Percentiles rank a stretch among this genome's conserved stretches.
Conservation (phyloP, 2,329 filamentous ascomycete species). For the Aspergillus sp. region DNA sequence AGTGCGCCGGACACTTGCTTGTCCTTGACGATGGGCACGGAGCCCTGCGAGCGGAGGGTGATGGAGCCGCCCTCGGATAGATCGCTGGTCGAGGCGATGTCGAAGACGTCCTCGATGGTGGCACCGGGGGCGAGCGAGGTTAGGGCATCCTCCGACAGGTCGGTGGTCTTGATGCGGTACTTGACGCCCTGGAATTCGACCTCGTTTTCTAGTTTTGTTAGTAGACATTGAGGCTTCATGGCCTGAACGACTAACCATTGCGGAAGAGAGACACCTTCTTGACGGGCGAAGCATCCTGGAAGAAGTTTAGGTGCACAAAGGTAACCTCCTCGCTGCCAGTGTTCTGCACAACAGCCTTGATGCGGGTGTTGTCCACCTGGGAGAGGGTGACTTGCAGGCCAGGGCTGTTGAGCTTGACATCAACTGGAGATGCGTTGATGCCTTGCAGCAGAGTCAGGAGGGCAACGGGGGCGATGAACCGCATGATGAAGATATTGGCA, state of each 20-base stretch:
- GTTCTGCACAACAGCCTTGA: conserved; percentile 40
- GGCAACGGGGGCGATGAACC: conserved; percentile 20
- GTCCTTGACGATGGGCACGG: conserved; percentile 55
- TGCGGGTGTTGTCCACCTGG: conserved; percentile 30
- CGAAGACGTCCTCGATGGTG: conserved; percentile 32
- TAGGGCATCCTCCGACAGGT: conserved; percentile 29
- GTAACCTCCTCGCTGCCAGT: conserved; percentile 31
- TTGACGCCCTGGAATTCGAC: conserved; percentile 35
- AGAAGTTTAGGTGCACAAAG: conserved; percentile 39
- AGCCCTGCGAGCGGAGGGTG: conserved; percentile 56
- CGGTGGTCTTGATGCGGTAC: conserved; percentile 24
- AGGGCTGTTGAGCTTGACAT: conserved; percentile 9
- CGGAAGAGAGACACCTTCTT: conserved; percentile 37
- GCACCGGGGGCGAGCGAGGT: conserved; percentile 31
- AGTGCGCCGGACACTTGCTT: conserved; percentile 56
- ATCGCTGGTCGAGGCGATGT: conserved; percentile 41
- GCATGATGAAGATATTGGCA: conserved; percentile 18
- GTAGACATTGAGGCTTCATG: not conserved
- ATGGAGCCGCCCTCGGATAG: conserved; percentile 53
- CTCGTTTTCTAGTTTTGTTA: conserved; percentile 22
- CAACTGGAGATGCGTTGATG: conserved; percentile 19
- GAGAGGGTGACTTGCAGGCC: conserved; percentile 34
- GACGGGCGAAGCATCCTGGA: conserved; percentile 34
- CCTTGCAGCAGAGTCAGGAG: conserved; percentile 23
- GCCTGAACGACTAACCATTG: conserved; percentile 23